A percentile compares a stretch with the other conserved stretches of the same genome.
Evolutionary conservation across 2,329 filamentous ascomycete genomes (phyloP).

Genomic region (Diatrype stigma): DNA sequence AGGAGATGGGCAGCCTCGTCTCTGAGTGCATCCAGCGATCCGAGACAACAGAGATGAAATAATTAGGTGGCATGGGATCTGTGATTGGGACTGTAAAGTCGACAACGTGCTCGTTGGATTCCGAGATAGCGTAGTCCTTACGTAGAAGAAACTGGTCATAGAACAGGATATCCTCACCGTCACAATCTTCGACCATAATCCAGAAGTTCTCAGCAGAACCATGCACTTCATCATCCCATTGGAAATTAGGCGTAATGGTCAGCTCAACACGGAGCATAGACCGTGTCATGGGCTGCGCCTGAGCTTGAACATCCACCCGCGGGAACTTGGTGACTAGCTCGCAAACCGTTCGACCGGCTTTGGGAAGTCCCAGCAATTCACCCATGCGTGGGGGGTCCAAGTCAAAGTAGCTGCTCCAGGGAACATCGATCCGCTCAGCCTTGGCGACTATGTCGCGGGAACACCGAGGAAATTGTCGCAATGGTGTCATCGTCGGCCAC

Average conservation of each 20-base stretch:
- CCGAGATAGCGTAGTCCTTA: slow-evolving; percentile 78
- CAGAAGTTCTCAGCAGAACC: slow-evolving; percentile 89
- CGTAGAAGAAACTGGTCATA: slow-evolving; percentile 92
- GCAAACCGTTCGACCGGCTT: slow-evolving; percentile 81
- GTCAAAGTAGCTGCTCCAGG: slow-evolving; percentile 92
- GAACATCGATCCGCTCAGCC: slow-evolving; percentile 89
- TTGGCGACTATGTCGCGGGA: slow-evolving; percentile 85
- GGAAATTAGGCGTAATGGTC: slow-evolving; percentile 88
- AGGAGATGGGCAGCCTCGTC: slow-evolving; percentile 86
- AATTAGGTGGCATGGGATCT: slow-evolving; percentile 97
- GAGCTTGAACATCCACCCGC: slow-evolving; percentile 84
- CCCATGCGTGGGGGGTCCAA: slow-evolving; percentile 95
- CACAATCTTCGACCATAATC: slow-evolving; percentile 96
- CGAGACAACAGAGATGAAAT: slow-evolving; percentile 92
- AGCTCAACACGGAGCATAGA: slow-evolving; percentile 89
- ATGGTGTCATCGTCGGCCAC: slow-evolving; percentile 98
- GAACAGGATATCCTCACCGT: slow-evolving; percentile 92
- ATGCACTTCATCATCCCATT: slow-evolving; percentile 89
- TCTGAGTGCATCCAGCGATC: slow-evolving; percentile 99
- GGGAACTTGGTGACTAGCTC: slow-evolving; percentile 88
- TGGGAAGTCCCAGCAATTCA: slow-evolving; percentile 85
- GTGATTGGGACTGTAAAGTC: slow-evolving; percentile 96
- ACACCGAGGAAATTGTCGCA: slow-evolving; percentile 83
- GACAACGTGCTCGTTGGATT: slow-evolving; percentile 88
- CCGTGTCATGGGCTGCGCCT: slow-evolving; percentile 90